phyloP scores from a whole-genome alignment of 2,329 filamentous ascomycete species.

The Trichoderma aggressivum region DNA sequence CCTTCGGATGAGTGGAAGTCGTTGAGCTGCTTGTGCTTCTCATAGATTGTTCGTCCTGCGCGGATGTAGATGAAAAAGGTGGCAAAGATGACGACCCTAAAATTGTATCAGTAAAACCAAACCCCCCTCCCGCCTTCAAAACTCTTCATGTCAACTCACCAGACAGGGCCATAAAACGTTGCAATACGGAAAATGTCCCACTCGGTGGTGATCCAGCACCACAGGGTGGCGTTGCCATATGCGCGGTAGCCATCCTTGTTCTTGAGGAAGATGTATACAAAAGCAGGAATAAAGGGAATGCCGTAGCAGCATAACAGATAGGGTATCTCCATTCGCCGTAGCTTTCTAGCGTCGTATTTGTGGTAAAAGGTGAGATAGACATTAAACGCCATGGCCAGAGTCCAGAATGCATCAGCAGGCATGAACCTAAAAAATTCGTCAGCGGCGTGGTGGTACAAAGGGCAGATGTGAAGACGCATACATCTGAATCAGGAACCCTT shows the following conservation, averaged over 20 bases:
- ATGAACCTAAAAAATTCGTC: slow-evolving; percentile 62
- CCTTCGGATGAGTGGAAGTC: slow-evolving; percentile 50
- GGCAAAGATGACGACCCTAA: slow-evolving; percentile 56
- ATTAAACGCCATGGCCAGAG: slow-evolving; percentile 77
- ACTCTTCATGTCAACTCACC: slow-evolving; percentile 44
- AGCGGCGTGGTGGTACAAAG: neutral
- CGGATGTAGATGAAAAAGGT: slow-evolving; percentile 65
- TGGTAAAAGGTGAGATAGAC: slow-evolving; percentile 78
- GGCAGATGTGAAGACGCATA: slow-evolving; percentile 39
- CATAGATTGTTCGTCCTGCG: slow-evolving; percentile 65
- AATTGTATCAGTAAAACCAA: neutral
- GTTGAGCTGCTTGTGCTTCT: slow-evolving; percentile 60
- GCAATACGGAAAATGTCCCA: slow-evolving; percentile 72
- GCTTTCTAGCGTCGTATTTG: slow-evolving; percentile 62
- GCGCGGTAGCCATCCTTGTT: slow-evolving; percentile 51
- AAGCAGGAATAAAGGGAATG: slow-evolving; percentile 64
- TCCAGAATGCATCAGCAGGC: slow-evolving; percentile 73
- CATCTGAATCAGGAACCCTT: slow-evolving; percentile 81
- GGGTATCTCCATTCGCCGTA: slow-evolving; percentile 66
- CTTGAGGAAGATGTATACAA: slow-evolving; percentile 64
- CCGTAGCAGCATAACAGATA: slow-evolving; percentile 72
- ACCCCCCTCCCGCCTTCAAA: no score
- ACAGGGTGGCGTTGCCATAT: slow-evolving; percentile 72
- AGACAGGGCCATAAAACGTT: slow-evolving; percentile 71
- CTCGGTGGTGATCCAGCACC: slow-evolving; percentile 71